A percentile compares a stretch with the other conserved stretches of the same genome.
These are phyloP conservation scores for Metarhizium album DNA, from an alignment of 2,329 filamentous ascomycete species.

Conservation along the genomic window DNA sequence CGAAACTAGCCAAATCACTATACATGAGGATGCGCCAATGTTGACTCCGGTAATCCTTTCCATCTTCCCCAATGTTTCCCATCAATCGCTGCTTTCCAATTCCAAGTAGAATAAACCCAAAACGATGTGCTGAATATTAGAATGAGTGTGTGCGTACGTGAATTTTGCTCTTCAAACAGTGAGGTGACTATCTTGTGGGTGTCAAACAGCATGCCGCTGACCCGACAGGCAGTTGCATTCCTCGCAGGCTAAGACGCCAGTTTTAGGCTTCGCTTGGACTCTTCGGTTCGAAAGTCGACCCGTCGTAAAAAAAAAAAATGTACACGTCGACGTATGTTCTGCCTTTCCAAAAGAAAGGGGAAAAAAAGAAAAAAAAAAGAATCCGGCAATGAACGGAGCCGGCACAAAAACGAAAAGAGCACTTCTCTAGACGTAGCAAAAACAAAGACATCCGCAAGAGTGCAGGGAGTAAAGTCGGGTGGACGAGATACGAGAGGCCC, in stretches of 20 bases:
- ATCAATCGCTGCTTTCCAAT: constrained; percentile 11
- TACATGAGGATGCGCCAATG: constrained; percentile 16
- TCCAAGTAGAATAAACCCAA: constrained; percentile 3
- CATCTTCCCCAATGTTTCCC: constrained; percentile 12
- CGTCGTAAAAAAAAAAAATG: background rate
- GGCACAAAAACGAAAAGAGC: background rate
- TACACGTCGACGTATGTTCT: background rate
- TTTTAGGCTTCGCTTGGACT: background rate
- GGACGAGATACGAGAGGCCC: background rate
- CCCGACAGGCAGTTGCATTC: background rate
- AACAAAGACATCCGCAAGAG: background rate
- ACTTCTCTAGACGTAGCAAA: background rate
- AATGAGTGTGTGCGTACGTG: background rate
- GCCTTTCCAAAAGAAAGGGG: background rate
- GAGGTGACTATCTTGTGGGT: background rate
- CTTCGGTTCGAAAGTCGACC: background rate
- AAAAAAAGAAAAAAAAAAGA: too few species aligned
- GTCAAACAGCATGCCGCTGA: background rate
- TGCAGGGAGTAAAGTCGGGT: background rate
- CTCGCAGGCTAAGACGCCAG: background rate
- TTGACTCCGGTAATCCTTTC: constrained; percentile 14
- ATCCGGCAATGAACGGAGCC: background rate
- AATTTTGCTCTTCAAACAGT: background rate
- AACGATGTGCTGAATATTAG: background rate
- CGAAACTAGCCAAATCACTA: constrained; percentile 9